Percentiles rank a stretch among this genome's conserved stretches.
Conservation (phyloP, 495 filamentous ascomycete genomes). For the Aspergillus taichungensis region DNA sequence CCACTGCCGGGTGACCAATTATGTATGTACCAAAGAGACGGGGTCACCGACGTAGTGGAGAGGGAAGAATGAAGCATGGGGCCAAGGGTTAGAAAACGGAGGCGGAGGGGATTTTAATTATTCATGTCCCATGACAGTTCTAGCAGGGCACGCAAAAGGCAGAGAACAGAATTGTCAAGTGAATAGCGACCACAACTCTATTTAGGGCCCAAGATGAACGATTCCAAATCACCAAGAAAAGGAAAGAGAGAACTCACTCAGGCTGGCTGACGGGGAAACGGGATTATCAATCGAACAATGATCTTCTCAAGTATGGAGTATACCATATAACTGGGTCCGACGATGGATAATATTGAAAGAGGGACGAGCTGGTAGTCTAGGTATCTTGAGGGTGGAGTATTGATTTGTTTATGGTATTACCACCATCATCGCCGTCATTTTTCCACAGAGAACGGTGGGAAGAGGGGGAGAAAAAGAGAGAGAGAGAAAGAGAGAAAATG, state of each 20-base stretch:
- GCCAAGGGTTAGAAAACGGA: slow-evolving; percentile 2
- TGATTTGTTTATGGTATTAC: no score
- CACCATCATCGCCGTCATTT: no score
- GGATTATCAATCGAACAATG: background rate
- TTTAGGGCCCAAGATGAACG: background rate
- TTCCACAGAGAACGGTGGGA: background rate
- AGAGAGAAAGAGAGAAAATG: slow-evolving; percentile 5
- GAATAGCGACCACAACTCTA: background rate
- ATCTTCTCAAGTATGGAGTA: no score
- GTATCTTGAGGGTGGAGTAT: no score
- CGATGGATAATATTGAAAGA: no score
- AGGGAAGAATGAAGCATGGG: background rate
- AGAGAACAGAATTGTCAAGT: background rate
- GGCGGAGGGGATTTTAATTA: background rate
- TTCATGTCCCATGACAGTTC: background rate
- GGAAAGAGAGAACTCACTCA: background rate
- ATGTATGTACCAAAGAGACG: no score
- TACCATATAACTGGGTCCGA: no score
- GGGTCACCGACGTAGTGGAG: background rate
- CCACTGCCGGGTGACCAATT: slow-evolving; percentile 8
- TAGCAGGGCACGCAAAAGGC: background rate
- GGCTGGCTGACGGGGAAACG: background rate
- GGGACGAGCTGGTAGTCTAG: no score
- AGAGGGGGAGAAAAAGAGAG: background rate
- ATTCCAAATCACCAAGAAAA: background rate